A percentile compares a stretch with the other conserved stretches of the same genome.
phyloP scores from a whole-genome alignment of 345 rosid species.

The Pistacia vera region DNA sequence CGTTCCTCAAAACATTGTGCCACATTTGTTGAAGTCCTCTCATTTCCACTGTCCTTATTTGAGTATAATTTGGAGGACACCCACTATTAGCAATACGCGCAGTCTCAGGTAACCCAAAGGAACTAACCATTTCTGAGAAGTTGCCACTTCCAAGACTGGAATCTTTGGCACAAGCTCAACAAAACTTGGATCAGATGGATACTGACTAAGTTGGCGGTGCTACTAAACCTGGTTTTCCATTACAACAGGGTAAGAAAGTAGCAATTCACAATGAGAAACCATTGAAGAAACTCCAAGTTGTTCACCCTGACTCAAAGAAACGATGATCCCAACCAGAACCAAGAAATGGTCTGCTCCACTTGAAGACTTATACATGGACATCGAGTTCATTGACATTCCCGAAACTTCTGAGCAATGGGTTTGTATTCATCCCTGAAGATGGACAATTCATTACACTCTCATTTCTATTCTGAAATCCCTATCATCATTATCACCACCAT shows the following conservation, averaged over 20 bases:
- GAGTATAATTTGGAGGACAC: slow-evolving; percentile 41
- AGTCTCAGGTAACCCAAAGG: slow-evolving; percentile 44
- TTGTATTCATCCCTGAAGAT: slow-evolving; percentile 44
- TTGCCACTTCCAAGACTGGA: slow-evolving; percentile 58
- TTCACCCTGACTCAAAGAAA: slow-evolving; percentile 45
- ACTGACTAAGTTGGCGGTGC: slow-evolving; percentile 50
- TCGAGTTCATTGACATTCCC: slow-evolving; percentile 40
- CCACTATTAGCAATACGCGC: slow-evolving; percentile 35
- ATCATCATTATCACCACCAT: slow-evolving; percentile 54
- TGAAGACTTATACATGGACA: slow-evolving; percentile 44
- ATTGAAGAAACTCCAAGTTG: slow-evolving; percentile 39
- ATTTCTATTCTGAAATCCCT: slow-evolving; percentile 51
- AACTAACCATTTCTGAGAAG: slow-evolving; percentile 58
- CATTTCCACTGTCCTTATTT: slow-evolving; percentile 44
- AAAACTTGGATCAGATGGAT: slow-evolving; percentile 60
- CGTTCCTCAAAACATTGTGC: slow-evolving; percentile 45
- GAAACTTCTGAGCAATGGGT: slow-evolving; percentile 38
- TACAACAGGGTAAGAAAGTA: slow-evolving; percentile 51
- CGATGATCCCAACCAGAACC: slow-evolving; percentile 81
- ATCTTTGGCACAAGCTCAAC: slow-evolving; percentile 54
- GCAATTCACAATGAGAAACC: slow-evolving; percentile 56
- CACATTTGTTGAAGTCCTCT: slow-evolving; percentile 38
- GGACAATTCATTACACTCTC: slow-evolving; percentile 42
- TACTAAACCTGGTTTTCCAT: slow-evolving; percentile 59
- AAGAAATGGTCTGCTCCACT: slow-evolving; percentile 54